Evolutionary conservation across 2,329 filamentous ascomycete species (phyloP).

Genomic region (Colletotrichum ledebouriae): DNA sequence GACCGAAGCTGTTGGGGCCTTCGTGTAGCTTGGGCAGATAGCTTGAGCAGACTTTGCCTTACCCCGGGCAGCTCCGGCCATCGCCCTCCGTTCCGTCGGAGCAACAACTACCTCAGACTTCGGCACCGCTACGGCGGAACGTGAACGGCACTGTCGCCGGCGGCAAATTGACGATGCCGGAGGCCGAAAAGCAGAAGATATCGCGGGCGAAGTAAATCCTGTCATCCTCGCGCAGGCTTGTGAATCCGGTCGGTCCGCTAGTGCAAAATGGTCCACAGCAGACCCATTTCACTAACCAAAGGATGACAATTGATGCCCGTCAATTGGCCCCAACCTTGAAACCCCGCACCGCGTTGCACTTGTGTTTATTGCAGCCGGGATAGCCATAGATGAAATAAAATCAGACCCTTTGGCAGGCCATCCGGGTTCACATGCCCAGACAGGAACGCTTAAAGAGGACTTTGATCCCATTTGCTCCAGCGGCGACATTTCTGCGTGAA

Average conservation of each 20-base stretch:
- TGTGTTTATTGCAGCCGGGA: slow-evolving; percentile 8
- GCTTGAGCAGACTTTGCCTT: too few relatives aligned
- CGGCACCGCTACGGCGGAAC: not conserved
- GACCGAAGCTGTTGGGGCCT: too few relatives aligned
- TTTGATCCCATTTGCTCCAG: not conserved
- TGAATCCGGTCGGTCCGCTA: not conserved
- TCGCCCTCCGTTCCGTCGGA: too few relatives aligned
- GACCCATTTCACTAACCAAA: slow-evolving; percentile 3
- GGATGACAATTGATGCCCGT: slow-evolving; percentile 16
- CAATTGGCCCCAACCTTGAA: slow-evolving; percentile 8
- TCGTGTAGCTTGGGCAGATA: too few relatives aligned
- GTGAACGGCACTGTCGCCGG: not conserved
- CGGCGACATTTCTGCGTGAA: slow-evolving; percentile 7
- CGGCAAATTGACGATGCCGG: slow-evolving; percentile 1
- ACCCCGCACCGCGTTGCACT: slow-evolving; percentile 15
- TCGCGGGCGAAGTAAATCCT: not conserved
- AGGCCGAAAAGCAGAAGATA: not conserved
- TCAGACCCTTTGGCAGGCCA: slow-evolving; percentile 2
- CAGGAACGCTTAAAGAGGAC: slow-evolving; percentile 9
- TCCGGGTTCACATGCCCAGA: slow-evolving; percentile 5
- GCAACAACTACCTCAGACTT: too few relatives aligned
- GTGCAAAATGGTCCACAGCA: slow-evolving; percentile 1
- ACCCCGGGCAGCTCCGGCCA: too few relatives aligned
- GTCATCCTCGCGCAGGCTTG: not conserved
- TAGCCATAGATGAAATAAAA: not conserved